A percentile compares a stretch with the other conserved stretches of the same genome.
phyloP scores from a whole-genome alignment of 768 basidiomycete genomes.

The Kondoa subrosea region DNA sequence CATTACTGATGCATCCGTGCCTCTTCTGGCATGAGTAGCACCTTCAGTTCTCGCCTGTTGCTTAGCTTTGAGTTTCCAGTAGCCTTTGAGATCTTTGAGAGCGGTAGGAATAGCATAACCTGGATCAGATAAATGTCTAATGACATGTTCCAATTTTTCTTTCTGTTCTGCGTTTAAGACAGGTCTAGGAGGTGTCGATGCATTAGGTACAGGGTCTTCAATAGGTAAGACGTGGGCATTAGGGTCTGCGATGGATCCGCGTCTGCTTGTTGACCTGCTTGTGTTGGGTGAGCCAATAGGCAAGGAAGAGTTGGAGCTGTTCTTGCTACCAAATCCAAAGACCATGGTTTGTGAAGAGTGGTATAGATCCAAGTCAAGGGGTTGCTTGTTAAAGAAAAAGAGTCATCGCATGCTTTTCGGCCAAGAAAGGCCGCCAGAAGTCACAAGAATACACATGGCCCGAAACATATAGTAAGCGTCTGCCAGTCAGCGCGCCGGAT shows the following conservation, averaged over 20 bases:
- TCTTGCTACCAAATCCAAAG: not conserved
- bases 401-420: no score
- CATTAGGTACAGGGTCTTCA: not conserved
- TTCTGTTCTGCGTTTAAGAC: slow-evolving; percentile 13
- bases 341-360: not conserved
- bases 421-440: no score
- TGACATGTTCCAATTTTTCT: slow-evolving; percentile 15
- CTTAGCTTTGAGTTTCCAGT: slow-evolving; percentile 27
- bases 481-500: no score
- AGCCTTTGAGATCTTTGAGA: slow-evolving; percentile 19
- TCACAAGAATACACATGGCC: no score
- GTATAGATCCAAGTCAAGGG: no score
- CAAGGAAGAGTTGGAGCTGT: not conserved
- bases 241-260: no score
- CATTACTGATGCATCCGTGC: not conserved
- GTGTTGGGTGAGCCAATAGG: not conserved
- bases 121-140: slow-evolving; percentile 17
- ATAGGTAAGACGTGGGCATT: not conserved
- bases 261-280: no score
- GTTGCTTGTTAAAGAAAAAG: no score
- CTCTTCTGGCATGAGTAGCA: not conserved
- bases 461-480: no score
- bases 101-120: slow-evolving; percentile 15
- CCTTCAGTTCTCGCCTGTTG: not conserved
- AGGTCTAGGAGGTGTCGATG: not conserved